Base-by-base conservation (phyloP, 805 yeast species). In the Pichia rugopelliculosa region DNA sequence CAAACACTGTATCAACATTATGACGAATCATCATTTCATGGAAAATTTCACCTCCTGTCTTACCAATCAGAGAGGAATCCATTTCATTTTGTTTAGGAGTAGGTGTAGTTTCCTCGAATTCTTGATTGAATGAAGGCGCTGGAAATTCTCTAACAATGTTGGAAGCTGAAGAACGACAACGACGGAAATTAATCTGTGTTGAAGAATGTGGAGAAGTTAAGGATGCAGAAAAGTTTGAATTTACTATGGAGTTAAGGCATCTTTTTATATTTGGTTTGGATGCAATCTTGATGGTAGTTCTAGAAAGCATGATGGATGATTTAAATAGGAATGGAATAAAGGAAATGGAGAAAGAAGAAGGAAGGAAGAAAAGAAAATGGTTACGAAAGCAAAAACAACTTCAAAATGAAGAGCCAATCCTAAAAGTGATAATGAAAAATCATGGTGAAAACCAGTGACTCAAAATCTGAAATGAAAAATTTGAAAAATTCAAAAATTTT, bases 1-100 rank as follows among this genome's bases (percentile, higher is more conserved):
- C 99, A 66, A 91, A 93, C 42, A 93, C 80, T 50, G 96, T 88
- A 67, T 93, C 97, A 49, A 93, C 99, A 46, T 87, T 79, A 66
- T 93, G 96, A 66, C 97, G 80, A 53, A 81, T 74, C 98, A 93
- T 93, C 98, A 93, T 93, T 69, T 91, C 98, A 67, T 91, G 97
- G 73, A 93, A 93, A 53, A 93, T 90, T 70, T 93, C 93, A 58
- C 99, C 99, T 54, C 99, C 99, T n/a, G 96, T 84, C 58, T 89
- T 76, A 17, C 99, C 99, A 47, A 93, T 89, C 60, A 91, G 82
- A 6, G 96, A 85, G 59, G 84, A 90, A 60, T 86, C 95, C 83
- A 55, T 55, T 30, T 52, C 38, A 23, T 39, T 39, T 24, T 4
- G n/a, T 22, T 18, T 15, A n/a, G 53, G 56, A 11, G 49, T 18